Conservation (phyloP, 2,329 filamentous ascomycete genomes). For the Aspergillus spinulosporus region DNA sequence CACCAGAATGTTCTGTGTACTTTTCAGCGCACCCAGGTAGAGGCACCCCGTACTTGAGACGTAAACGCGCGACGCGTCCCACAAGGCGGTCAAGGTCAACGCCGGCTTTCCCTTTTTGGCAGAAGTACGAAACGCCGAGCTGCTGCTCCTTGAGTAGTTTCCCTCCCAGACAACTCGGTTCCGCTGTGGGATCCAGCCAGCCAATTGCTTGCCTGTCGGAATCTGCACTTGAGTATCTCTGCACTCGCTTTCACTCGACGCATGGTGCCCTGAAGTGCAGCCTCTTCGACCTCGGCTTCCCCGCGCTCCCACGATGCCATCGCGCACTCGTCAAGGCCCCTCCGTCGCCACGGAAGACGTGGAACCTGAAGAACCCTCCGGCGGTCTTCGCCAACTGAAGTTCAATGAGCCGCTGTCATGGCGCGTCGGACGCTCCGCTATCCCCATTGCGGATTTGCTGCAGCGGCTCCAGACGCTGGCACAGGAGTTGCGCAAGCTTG, state of each 20-base stretch:
- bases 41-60: not conserved
- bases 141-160: not conserved
- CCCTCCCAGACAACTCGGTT: not conserved
- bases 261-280: slow-evolving; percentile 25
- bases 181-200: not conserved
- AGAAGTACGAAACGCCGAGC: slow-evolving; percentile 6
- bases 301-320: slow-evolving; percentile 41
- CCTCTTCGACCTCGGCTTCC: slow-evolving; percentile 22
- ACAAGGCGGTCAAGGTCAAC: slow-evolving; percentile 8
- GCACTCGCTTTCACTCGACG: slow-evolving; percentile 6
- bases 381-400: slow-evolving; percentile 53
- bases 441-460: slow-evolving; percentile 78
- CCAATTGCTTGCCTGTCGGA: not conserved
- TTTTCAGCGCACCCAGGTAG: not conserved
- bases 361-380: slow-evolving; percentile 34
- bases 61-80: slow-evolving; percentile 14
- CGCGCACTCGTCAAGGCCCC: slow-evolving; percentile 44
- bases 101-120: slow-evolving; percentile 8
- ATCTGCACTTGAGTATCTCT: not conserved
- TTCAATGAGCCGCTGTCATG: slow-evolving; percentile 89
- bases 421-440: slow-evolving; percentile 80
- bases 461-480: slow-evolving; percentile 76
- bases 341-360: slow-evolving; percentile 33
- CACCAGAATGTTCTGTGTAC: no score
- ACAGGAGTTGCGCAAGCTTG: slow-evolving; percentile 78